phyloP scores from a whole-genome alignment of 2,329 filamentous ascomycete species.

The Trichoderma semiorbis region DNA sequence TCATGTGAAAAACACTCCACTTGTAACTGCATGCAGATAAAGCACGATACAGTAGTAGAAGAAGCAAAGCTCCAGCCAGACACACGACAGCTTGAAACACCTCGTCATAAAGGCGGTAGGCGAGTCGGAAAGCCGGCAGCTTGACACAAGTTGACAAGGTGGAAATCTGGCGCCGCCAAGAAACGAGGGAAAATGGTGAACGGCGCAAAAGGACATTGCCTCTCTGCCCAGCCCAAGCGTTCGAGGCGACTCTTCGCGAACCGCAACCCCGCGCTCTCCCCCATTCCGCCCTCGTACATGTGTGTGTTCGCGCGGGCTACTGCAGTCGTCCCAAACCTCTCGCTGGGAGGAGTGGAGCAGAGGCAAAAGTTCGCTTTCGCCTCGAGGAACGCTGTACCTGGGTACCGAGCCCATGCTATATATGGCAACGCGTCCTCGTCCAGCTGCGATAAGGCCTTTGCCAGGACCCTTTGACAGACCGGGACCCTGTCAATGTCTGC shows the following conservation, averaged over 20 bases:
- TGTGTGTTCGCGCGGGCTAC: not conserved
- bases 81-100: not conserved
- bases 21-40: not conserved
- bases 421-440: not conserved
- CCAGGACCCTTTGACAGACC: constrained; percentile 8
- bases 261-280: constrained; percentile 7
- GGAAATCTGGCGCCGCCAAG: not conserved
- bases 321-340: not conserved
- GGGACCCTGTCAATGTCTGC: not conserved
- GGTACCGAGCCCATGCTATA: not conserved
- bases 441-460: constrained; percentile 7
- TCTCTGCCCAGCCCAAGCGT: not conserved
- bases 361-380: constrained; percentile 14
- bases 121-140: not conserved
- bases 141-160: not conserved
- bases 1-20: not conserved
- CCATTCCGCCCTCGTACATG: constrained; percentile 1
- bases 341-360: constrained; percentile 3
- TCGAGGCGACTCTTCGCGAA: not conserved
- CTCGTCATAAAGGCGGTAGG: not conserved
- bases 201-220: not conserved
- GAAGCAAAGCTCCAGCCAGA: not conserved
- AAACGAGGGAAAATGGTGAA: not conserved
- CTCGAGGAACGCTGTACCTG: not conserved
- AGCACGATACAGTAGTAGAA: not conserved